Evolutionary conservation across 192 early-diverging fungal species (phyloP).

Genomic region (Oehlia diaphana): DNA sequence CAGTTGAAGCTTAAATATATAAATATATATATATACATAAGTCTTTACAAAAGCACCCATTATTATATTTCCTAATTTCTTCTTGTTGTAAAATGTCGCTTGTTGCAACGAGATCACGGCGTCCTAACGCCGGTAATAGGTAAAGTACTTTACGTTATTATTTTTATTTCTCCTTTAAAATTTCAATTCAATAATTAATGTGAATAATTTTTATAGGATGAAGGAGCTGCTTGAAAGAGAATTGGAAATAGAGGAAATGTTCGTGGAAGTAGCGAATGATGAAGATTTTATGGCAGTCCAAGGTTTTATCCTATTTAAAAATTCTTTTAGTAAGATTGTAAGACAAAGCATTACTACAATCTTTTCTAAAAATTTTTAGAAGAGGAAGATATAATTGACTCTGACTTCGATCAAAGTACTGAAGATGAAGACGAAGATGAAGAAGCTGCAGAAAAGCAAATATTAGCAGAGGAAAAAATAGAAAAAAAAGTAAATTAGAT

Average conservation of each 20-base stretch:
- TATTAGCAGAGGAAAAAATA: slow-evolving; percentile 35
- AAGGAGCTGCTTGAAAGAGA: slow-evolving; percentile 50
- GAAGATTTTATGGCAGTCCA: slow-evolving; percentile 48
- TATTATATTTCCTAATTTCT: not conserved
- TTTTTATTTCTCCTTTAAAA: not conserved
- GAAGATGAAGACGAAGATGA: slow-evolving; percentile 49
- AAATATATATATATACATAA: not conserved
- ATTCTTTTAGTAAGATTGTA: not conserved
- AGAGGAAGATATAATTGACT: slow-evolving; percentile 54
- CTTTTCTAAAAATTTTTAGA: slow-evolving; percentile 21
- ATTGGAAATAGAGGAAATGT: slow-evolving; percentile 56
- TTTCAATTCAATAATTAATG: not conserved
- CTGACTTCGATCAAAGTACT: slow-evolving; percentile 54
- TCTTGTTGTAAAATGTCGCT: slow-evolving; percentile 23
- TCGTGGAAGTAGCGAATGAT: slow-evolving; percentile 52
- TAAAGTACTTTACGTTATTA: slow-evolving; percentile 13
- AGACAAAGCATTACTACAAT: not conserved
- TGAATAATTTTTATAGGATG: slow-evolving; percentile 38
- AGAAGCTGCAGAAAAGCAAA: slow-evolving; percentile 41
- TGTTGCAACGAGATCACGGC: slow-evolving; percentile 37
- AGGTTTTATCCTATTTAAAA: slow-evolving; percentile 11
- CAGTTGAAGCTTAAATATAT: not conserved
- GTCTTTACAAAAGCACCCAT: not conserved
- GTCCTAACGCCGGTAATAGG: slow-evolving; percentile 50
- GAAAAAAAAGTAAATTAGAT: slow-evolving; percentile 34